phyloP scores from a whole-genome alignment of 1,139 yeast genomes.

The Debaryomyces robertsiae region DNA sequence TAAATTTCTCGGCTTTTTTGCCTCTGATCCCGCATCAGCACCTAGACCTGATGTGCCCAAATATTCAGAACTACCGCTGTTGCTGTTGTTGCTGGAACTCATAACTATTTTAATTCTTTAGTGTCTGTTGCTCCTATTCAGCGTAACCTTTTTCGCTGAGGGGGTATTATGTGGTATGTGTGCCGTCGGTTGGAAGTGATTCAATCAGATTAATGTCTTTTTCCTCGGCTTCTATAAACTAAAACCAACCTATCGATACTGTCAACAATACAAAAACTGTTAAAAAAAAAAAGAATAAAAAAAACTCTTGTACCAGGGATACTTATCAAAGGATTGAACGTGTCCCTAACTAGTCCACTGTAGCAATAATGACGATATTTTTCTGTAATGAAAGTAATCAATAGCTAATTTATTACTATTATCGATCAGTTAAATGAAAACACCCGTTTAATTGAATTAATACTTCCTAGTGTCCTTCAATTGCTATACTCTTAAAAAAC shows the following conservation, averaged over 20 bases:
- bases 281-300: background rate
- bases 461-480: constrained; percentile 1
- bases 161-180: background rate
- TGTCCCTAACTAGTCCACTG: constrained; percentile 9
- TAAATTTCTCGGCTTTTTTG: constrained; percentile 44
- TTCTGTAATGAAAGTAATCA: constrained; percentile 9
- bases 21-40: constrained; percentile 15
- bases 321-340: constrained; percentile 8
- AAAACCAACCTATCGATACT: background rate
- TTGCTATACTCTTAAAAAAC: constrained; percentile 4
- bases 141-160: background rate
- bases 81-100: constrained; percentile 7
- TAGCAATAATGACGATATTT: background rate
- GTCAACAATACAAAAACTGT: background rate
- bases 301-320: background rate
- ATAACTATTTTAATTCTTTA: constrained; percentile 6
- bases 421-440: constrained; percentile 2
- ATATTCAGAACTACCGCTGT: constrained; percentile 16
- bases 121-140: too few species aligned
- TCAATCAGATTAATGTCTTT: background rate
- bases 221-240: constrained; percentile 2
- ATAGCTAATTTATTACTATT: constrained; percentile 5
- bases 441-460: constrained; percentile 1
- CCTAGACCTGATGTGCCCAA: constrained; percentile 12
- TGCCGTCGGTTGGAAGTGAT: background rate